A percentile compares a stretch with the other conserved stretches of the same genome.
Conservation (phyloP, 1,284 basidiomycete genomes). For the Trametes versicolor region DNA sequence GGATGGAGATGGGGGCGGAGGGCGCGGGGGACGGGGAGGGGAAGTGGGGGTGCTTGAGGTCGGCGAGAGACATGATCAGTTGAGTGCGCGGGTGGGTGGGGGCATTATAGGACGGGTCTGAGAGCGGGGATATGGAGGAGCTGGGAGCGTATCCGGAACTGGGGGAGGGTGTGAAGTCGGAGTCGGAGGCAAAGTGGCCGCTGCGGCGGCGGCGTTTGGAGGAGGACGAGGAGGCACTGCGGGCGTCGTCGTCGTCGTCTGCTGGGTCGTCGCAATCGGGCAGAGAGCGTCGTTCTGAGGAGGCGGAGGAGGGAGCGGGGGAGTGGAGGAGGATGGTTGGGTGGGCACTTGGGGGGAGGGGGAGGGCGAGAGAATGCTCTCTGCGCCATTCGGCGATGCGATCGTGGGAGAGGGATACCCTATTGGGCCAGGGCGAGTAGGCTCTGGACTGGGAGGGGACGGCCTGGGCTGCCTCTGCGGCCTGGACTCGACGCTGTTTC, state of each 20-base stretch:
- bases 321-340: constrained; percentile 8
- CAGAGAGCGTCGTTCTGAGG: constrained; percentile 14
- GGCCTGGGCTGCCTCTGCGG: constrained; percentile 26
- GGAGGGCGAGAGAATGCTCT: constrained; percentile 19
- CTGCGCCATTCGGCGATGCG: constrained; percentile 25
- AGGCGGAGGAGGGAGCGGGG: constrained; percentile 20
- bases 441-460: constrained; percentile 25
- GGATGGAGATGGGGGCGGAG: constrained; percentile 18
- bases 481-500: constrained; percentile 52
- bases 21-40: constrained; percentile 16
- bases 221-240: constrained; percentile 36
- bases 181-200: constrained; percentile 31
- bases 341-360: constrained; percentile 8
- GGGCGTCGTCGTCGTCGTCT: constrained; percentile 45
- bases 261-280: constrained; percentile 40
- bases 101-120: constrained; percentile 21
- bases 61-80: constrained; percentile 16
- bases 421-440: constrained; percentile 34
- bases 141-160: constrained; percentile 31
- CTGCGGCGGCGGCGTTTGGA: constrained; percentile 44
- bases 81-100: constrained; percentile 7
- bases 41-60: background rate
- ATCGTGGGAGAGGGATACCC: constrained; percentile 43
- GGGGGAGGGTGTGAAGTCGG: constrained; percentile 28
- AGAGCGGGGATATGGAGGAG: constrained; percentile 28